These are phyloP conservation scores for Paracamarosporium sp. DNA, from an alignment of 2,329 filamentous ascomycete genomes.

Conservation along the genomic window DNA sequence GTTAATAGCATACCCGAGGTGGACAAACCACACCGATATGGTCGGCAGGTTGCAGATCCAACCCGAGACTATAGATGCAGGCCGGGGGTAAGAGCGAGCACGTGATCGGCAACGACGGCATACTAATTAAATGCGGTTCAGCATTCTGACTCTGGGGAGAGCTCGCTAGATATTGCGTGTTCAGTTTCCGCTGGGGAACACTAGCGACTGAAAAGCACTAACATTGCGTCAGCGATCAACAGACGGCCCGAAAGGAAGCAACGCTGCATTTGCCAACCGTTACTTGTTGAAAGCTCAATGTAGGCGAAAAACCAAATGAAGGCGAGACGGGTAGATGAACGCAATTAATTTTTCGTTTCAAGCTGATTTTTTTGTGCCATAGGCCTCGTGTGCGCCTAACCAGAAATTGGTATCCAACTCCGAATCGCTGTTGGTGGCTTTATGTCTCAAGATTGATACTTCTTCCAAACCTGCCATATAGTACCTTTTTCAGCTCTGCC, in stretches of 20 bases:
- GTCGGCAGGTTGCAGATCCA: conserved; percentile 19
- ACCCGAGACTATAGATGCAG: conserved; percentile 1
- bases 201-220: neutral
- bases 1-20: conserved; percentile 19
- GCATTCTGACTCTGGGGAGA: neutral
- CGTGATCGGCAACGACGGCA: conserved; percentile 2
- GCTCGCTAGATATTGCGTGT: neutral
- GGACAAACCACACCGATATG: conserved; percentile 12
- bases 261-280: neutral
- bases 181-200: neutral
- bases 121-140: conserved; percentile 7
- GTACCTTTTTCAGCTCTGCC: conserved; percentile 84
- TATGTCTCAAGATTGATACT: conserved; percentile 96
- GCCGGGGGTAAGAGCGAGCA: neutral
- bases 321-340: neutral
- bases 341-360: neutral
- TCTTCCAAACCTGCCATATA: conserved; percentile 94
- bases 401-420: conserved; percentile 5
- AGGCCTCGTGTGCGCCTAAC: neutral
- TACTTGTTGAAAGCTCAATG: neutral
- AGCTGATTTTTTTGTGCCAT: neutral
- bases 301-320: neutral
- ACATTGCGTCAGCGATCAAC: neutral
- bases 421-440: neutral
- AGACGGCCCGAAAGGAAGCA: neutral